Evolutionary conservation across 1,284 basidiomycete genomes (phyloP), one percentile per base, ranked within the genome.

Genomic region (Trichosporon sp.): DNA sequence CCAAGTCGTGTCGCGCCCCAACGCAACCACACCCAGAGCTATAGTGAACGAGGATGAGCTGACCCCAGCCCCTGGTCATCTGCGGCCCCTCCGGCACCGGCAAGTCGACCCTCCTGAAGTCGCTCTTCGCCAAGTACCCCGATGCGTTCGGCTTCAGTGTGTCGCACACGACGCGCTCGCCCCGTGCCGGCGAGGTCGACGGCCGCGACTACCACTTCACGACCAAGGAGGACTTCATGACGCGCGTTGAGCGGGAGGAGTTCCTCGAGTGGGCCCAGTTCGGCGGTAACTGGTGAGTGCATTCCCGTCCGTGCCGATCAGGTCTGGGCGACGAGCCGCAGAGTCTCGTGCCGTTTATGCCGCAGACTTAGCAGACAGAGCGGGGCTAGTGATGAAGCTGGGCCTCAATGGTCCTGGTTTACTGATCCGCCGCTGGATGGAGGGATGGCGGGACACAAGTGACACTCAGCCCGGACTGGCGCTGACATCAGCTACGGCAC

Each of bases 111-210:
- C 89, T 98, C 68, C 88, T 99, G 72, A 89, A 89, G 73, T 90
- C 90, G 66, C 90, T 99, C 66, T 94, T 98, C 80, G 86, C 85
- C 38, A 91, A 94, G 63, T 90, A 88, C 78, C 95, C 94, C 4
- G 90, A 91, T 81, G 89, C 88, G 74, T 99, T 98, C 83, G 93
- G 93, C 4, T 99, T 98, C 86, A 91, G 90, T 78, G 92, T 99
- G 70, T 98, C 95, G 68, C 96, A 99, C 86, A 99, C 96, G 1
- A 99, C 96, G 4, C 90, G 96, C 63, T 77, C 86, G 1, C 94
- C 96, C 0, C 89, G 96, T 38, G 88, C 90, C 3, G 94, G 94
- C 32, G 96, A 99, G 80, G 84, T 84, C 37, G 86, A 94, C 78
- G 96, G 95, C 51, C 78, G 84, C 66, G 86, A 87, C 38, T 89